These are phyloP conservation scores for Solanum medicagineum DNA, from an alignment of 257 asterid genomes.

Conservation along the genomic window DNA sequence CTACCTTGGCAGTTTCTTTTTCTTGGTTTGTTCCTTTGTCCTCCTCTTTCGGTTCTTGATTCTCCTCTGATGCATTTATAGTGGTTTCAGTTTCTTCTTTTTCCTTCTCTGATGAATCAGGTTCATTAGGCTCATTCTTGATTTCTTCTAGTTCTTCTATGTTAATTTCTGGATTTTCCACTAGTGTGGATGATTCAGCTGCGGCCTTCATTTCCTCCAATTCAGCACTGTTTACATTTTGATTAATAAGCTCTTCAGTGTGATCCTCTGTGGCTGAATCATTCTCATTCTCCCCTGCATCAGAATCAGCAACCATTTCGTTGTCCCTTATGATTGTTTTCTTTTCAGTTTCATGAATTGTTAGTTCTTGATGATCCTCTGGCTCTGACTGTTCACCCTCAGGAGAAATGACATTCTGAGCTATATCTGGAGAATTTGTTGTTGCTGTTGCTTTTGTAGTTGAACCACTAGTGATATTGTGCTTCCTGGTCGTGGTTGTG, in stretches of 20 bases:
- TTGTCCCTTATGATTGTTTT: background rate
- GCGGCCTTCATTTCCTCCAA: conserved; percentile 11
- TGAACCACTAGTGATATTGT: background rate
- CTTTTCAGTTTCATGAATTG: background rate
- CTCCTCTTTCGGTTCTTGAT: background rate
- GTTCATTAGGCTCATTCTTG: background rate
- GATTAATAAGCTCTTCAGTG: background rate
- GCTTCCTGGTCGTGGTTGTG: conserved; percentile 9
- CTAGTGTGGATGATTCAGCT: background rate
- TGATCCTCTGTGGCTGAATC: background rate
- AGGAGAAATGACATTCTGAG: conserved; percentile 6
- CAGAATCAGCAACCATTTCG: conserved; percentile 5
- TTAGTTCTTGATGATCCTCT: conserved; percentile 23
- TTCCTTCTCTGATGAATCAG: background rate
- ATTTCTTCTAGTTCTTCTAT: conserved; percentile 8
- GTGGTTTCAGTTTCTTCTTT: background rate
- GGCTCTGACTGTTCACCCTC: conserved; percentile 18
- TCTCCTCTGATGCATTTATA: background rate
- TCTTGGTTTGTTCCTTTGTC: background rate
- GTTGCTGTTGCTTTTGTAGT: conserved; percentile 4
- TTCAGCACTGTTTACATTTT: conserved; percentile 1
- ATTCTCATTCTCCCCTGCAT: background rate
- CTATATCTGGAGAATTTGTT: background rate
- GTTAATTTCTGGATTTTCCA: conserved; percentile 6
- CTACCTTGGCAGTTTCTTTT: background rate